Evolutionary conservation across 2,329 filamentous ascomycete species (phyloP).

Genomic region (Tolypocladium ovalisporum): DNA sequence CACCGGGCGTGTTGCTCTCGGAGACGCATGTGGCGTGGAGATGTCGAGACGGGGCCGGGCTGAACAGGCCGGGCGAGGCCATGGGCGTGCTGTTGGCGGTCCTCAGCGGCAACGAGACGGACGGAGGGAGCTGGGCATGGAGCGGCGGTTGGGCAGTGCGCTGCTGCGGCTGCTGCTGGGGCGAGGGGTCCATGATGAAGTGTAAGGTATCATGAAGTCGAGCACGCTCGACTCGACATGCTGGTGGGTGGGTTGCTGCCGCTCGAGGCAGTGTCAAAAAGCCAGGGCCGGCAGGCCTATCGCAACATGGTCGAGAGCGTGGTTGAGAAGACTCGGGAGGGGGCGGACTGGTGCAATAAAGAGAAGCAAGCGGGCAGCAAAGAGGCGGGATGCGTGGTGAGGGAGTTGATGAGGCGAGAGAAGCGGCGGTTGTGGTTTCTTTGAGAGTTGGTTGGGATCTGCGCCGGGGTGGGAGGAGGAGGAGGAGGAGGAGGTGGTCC

Average conservation of each 20-base stretch:
- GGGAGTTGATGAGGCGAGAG: background rate
- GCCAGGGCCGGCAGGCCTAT: constrained; percentile 6
- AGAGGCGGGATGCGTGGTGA: background rate
- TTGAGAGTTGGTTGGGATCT: background rate
- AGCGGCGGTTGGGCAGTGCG: constrained; percentile 11
- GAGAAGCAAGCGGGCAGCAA: background rate
- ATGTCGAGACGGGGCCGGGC: constrained; percentile 32
- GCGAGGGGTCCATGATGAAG: constrained; percentile 8
- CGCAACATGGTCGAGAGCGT: constrained; percentile 4
- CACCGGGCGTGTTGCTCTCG: constrained; percentile 43
- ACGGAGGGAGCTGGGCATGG: constrained; percentile 20
- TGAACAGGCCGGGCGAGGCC: constrained; percentile 53
- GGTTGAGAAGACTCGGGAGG: background rate
- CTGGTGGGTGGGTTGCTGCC: constrained; percentile 2
- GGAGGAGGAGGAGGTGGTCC: background rate
- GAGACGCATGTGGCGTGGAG: constrained; percentile 31
- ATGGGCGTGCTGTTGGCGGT: constrained; percentile 46
- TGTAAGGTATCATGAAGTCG: background rate
- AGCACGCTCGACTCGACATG: constrained; percentile 7
- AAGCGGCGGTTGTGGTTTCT: background rate
- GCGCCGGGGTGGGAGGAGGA: background rate
- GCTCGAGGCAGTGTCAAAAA: constrained; percentile 2
- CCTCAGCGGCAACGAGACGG: constrained; percentile 30
- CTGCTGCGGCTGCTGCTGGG: constrained; percentile 2
- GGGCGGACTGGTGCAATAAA: background rate